Base-by-base conservation (phyloP, 2,329 filamentous ascomycete species). In the Neofusicoccum cordaticola region DNA sequence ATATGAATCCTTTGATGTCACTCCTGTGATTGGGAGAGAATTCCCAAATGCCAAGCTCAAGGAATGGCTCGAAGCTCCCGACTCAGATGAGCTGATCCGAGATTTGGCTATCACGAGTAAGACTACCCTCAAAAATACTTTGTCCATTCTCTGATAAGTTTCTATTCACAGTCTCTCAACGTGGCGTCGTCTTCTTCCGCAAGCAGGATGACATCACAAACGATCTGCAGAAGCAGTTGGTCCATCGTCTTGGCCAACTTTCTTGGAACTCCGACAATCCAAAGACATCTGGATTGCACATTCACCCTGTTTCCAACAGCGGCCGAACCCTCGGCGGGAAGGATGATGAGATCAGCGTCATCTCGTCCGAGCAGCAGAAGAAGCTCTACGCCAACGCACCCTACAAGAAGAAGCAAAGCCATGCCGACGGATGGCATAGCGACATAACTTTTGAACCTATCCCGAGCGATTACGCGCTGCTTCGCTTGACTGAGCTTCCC, bases 21-120 rank as follows among this genome's bases (percentile, higher is more conserved):
- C 87, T 1, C 86, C 87, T 0, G 76, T 83, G 45, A 88, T 90
- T 64, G 88, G 87, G 4, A 81, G 81, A 8, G 88, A 90, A 70
- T 90, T 83, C 67, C 79, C 83, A 12, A 82, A 80, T 13, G 69
- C 84, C 37, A 84, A 88, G 66, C 78, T 90, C 0, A 83, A 83
- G 7, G 87, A 91, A 37, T 86, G 91, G 44, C 79, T 91, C 4
- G 78, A 86, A 35, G 84, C 86, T 0, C 79, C 84, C 0, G 87
- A 90, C 71, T 81, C 86, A 0, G 87, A 91, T 62, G 84, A 87
- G 48, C 77, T 89, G 27, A 72, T 91, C 19, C 82, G 86, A 0
- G 89, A 91, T 69, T 78, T 91, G 0, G 89, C 87, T 2, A 71
- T 77, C 31, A 73, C 73, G 12, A 74, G 75, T 74, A 68, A 47